Percentiles rank a stretch among this genome's conserved stretches.
These are phyloP conservation scores for Aurifilum marmelostoma DNA, from an alignment of 2,329 filamentous ascomycete genomes.

Conservation along the genomic window DNA sequence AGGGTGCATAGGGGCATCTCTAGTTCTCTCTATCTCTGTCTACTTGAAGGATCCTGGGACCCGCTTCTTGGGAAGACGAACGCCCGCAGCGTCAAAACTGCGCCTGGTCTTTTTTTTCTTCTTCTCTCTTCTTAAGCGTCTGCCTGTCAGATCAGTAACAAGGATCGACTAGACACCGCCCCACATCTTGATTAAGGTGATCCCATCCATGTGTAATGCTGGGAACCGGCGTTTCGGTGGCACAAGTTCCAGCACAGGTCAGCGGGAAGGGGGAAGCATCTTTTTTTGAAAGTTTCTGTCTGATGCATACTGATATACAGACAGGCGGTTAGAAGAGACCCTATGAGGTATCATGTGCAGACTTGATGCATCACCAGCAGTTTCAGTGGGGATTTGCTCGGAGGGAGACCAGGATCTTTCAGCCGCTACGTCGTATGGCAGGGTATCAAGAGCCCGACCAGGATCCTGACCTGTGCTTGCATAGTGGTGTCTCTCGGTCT, in stretches of 20 bases:
- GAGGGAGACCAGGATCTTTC: background rate
- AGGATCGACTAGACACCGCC: constrained; percentile 1
- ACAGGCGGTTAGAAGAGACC: background rate
- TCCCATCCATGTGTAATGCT: background rate
- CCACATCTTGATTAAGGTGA: background rate
- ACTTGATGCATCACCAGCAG: constrained; percentile 1
- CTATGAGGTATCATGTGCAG: background rate
- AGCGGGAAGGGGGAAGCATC: no score
- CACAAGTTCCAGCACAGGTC: background rate
- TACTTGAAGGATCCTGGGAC: background rate
- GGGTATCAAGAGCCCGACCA: background rate
- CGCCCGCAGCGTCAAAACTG: background rate
- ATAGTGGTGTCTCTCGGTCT: background rate
- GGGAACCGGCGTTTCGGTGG: background rate
- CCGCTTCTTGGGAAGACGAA: background rate
- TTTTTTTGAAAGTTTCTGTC: background rate
- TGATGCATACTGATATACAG: background rate
- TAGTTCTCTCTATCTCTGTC: background rate
- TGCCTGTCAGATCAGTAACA: background rate
- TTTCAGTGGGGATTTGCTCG: background rate
- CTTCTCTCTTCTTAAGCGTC: background rate
- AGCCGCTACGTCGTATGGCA: constrained; percentile 12
- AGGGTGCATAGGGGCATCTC: background rate
- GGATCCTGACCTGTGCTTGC: background rate
- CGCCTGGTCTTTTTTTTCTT: background rate